Conservation (phyloP, 139 green algal species). For the Closterium sp. region DNA sequence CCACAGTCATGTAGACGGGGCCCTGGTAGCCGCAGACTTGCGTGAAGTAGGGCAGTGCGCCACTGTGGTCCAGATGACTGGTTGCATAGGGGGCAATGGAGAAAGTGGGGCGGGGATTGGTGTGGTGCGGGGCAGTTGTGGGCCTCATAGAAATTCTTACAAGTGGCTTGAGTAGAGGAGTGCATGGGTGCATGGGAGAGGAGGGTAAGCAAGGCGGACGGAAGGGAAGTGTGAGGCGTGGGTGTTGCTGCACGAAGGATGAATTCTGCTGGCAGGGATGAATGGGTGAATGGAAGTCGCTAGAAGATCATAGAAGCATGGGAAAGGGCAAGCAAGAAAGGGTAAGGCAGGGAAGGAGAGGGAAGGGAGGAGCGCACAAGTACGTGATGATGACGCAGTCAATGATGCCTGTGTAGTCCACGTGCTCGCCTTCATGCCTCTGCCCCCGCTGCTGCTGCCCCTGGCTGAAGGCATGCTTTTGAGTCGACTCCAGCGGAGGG, state of each 20-base stretch:
- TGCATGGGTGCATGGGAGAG: too few relatives aligned
- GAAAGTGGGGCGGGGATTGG: neutral
- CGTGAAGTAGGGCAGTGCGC: conserved; percentile 68
- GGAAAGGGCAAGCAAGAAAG: neutral
- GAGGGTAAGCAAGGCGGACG: neutral
- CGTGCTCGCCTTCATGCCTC: too few relatives aligned
- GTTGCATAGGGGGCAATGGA: too few relatives aligned
- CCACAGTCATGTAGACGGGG: conserved; percentile 68
- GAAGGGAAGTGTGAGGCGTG: neutral
- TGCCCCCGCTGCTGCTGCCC: too few relatives aligned
- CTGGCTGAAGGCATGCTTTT: too few relatives aligned
- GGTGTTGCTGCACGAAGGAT: neutral
- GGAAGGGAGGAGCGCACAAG: conserved; percentile 44
- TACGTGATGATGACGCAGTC: conserved; percentile 68
- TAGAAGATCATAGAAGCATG: neutral
- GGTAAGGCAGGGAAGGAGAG: neutral
- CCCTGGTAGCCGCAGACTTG: conserved; percentile 65
- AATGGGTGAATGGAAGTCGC: too few relatives aligned
- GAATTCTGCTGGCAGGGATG: too few relatives aligned
- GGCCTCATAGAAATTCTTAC: too few relatives aligned
- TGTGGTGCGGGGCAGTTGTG: too few relatives aligned
- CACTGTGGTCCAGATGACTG: conserved; percentile 68
- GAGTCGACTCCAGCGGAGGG: neutral
- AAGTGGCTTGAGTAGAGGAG: too few relatives aligned
- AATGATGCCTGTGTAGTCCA: neutral